Conservation (phyloP, 1,284 basidiomycete species). For the Rhodotorula sp. region DNA sequence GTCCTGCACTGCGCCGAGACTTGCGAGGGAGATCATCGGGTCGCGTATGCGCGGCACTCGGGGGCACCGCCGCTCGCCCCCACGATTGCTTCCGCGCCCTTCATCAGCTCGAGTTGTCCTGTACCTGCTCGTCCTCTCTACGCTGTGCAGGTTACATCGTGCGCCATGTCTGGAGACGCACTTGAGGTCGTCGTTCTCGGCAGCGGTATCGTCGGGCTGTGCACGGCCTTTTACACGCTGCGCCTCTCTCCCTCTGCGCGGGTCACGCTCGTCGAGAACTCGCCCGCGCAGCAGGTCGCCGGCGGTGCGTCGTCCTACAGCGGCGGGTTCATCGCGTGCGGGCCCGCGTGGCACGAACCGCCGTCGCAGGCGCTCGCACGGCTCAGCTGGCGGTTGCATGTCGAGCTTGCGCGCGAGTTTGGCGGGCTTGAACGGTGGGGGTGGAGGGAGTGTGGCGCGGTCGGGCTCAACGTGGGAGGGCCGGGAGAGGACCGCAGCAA, state of each 20-base stretch:
- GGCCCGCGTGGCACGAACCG: conserved; percentile 23
- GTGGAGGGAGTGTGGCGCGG: conserved; percentile 28
- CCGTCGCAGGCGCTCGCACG: conserved; percentile 17
- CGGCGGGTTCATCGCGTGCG: conserved; percentile 36
- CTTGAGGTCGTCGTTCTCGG: conserved; percentile 27
- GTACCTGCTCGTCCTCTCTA: background rate
- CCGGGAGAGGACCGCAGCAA: conserved; percentile 18
- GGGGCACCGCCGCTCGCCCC: no score
- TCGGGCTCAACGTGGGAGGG: conserved; percentile 32
- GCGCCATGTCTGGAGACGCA: background rate
- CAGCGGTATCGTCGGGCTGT: conserved; percentile 36
- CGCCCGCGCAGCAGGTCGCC: conserved; percentile 12
- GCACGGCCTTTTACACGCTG: conserved; percentile 29
- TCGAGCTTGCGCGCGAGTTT: conserved; percentile 12
- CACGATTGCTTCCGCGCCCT: background rate
- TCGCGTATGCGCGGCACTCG: no score
- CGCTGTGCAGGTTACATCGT: background rate
- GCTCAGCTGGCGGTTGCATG: conserved; percentile 25
- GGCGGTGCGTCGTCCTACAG: conserved; percentile 28
- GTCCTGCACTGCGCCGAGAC: no score
- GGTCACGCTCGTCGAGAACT: conserved; percentile 35
- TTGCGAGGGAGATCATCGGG: no score
- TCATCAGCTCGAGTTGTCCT: background rate
- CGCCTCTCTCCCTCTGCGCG: conserved; percentile 1
- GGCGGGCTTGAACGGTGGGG: conserved; percentile 22